Evolutionary conservation across 208 protist species (phyloP), one percentile per base, ranked within the genome.

Genomic region (Leishmania mexicana): DNA sequence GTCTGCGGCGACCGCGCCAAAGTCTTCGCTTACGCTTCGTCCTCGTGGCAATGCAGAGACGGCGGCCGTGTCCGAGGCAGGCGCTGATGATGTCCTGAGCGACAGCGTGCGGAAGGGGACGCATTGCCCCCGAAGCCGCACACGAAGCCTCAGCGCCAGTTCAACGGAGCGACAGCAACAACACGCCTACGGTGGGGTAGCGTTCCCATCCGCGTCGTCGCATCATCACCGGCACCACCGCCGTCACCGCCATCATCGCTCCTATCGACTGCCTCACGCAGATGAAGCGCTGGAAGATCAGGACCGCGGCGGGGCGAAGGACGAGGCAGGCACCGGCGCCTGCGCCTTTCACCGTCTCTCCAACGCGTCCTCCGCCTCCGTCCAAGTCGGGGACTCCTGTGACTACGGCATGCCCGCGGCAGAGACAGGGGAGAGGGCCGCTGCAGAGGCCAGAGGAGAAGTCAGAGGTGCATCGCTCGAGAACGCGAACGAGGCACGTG

Each of bases 1-100:
- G 49, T 57, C 45, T 51, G 80, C 80, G 11, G 60, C 60, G 4
- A 74, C 71, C 60, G 62, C 74, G 57, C 17, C 17, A 58, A 58
- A 58, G 54, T 7, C 17, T 28, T 8, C 54, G 21, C 54, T 58
- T 58, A 58, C 21, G 24, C 4, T 28, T 58, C 54, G 21, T 19
- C 54, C 54, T 28, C 45, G 45, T 49, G 54, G 54, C 24, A 58
- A 58, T 58, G 54, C 54, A 58, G 54, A 58, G 54, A 21, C 8
- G 54, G 54, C 5, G 54, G 21, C 8, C 5, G 54, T n/a, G 54
- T 19, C 54, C 17, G 54, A 58, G 54, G n/a, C 62, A 38, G 31
- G n/a, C 62, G 62, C 68, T 17, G 38, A 11, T 10, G 68, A 24
- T 17, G 40, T 17, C 17, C 19, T 28, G 24, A 19, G 21, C 21